Conservation (phyloP, 208 protist species). For the Wallacemonas sp. region DNA sequence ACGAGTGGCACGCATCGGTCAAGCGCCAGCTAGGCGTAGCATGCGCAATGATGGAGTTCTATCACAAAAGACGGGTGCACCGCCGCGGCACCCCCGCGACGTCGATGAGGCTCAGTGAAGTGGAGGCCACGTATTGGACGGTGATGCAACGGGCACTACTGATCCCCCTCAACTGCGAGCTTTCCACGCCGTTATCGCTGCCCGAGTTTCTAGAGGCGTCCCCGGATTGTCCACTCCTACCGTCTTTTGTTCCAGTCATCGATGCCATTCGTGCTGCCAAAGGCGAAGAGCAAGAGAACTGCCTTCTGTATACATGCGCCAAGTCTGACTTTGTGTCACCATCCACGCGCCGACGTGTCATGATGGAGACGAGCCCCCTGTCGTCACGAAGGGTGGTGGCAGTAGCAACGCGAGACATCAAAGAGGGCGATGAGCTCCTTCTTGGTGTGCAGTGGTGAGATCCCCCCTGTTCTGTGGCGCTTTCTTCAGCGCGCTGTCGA, state of each 20-base stretch:
- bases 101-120: slow-evolving; percentile 28
- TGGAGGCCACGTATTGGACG: slow-evolving; percentile 47
- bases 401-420: slow-evolving; percentile 65
- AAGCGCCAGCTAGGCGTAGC: slow-evolving; percentile 33
- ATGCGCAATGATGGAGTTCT: slow-evolving; percentile 46
- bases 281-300: slow-evolving; percentile 40
- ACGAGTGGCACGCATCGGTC: slow-evolving; percentile 18
- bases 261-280: slow-evolving; percentile 56
- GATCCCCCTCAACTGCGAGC: slow-evolving; percentile 67
- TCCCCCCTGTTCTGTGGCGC: not conserved
- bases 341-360: slow-evolving; percentile 50
- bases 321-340: slow-evolving; percentile 74
- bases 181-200: slow-evolving; percentile 72
- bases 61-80: slow-evolving; percentile 18
- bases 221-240: slow-evolving; percentile 56
- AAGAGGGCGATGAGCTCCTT: slow-evolving; percentile 64
- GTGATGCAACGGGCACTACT: slow-evolving; percentile 68
- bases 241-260: slow-evolving; percentile 77
- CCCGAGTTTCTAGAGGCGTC: slow-evolving; percentile 53
- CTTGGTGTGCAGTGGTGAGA: slow-evolving; percentile 48
- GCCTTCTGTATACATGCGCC: slow-evolving; percentile 72
- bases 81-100: slow-evolving; percentile 18
- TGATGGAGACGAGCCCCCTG: slow-evolving; percentile 57
- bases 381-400: slow-evolving; percentile 66
- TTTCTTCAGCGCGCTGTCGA: too few species aligned